Conservation (phyloP, 306 rosid species). For the Inga oerstediana region DNA sequence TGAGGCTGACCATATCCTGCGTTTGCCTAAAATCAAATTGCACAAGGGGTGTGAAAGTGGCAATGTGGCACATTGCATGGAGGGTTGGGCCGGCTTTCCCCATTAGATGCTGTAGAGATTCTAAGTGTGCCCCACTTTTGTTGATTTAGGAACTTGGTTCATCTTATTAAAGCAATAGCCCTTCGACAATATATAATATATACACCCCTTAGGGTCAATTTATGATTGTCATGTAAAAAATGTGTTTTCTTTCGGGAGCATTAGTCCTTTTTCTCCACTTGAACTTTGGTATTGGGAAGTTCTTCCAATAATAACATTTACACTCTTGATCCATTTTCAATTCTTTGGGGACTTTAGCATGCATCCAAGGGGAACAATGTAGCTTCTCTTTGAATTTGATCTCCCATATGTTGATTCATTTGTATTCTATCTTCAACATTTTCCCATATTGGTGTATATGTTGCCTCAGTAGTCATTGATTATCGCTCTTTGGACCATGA, state of each 20-base stretch:
- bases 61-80: neutral
- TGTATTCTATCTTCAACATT: constrained; percentile 4
- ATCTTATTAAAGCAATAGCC: neutral
- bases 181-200: neutral
- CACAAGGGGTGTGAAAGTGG: neutral
- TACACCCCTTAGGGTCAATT: neutral
- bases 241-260: neutral
- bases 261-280: neutral
- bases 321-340: neutral
- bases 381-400: constrained; percentile 22
- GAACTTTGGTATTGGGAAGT: neutral
- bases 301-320: neutral
- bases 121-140: neutral
- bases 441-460: constrained; percentile 22
- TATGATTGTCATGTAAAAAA: neutral
- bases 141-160: neutral
- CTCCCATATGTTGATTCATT: neutral
- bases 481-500: constrained; percentile 13
- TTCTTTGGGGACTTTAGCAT: neutral
- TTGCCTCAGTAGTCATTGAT: constrained; percentile 26
- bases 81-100: neutral
- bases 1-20: neutral
- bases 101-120: neutral
- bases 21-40: neutral
- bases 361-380: constrained; percentile 3